Percentiles rank a stretch among this genome's conserved stretches.
phyloP scores from a whole-genome alignment of 2,329 filamentous ascomycete species.

The Fusarium pseudocircinatum region DNA sequence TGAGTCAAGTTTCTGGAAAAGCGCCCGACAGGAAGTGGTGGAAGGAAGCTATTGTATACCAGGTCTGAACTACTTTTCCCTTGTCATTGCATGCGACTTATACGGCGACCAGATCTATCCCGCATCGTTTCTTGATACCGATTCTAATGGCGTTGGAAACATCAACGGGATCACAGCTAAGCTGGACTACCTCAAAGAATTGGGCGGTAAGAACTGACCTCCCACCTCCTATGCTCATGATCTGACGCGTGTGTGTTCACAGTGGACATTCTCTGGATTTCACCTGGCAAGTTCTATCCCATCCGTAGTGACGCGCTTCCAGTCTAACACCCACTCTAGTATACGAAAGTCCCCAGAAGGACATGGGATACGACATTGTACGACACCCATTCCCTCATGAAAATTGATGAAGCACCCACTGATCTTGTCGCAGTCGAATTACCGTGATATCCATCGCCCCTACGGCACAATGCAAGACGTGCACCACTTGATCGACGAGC shows the following conservation, averaged over 20 bases:
- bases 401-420: background rate
- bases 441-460: constrained; percentile 30
- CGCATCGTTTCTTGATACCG: constrained; percentile 64
- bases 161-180: constrained; percentile 62
- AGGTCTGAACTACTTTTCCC: background rate
- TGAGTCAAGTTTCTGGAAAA: background rate
- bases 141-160: constrained; percentile 63
- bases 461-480: constrained; percentile 36
- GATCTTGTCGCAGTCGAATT: constrained; percentile 3
- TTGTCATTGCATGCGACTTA: fast-evolving
- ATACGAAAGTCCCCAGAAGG: constrained; percentile 35
- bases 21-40: background rate
- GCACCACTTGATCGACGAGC: constrained; percentile 27
- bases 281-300: background rate
- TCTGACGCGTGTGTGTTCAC: background rate
- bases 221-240: fast-evolving
- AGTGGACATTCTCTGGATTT: constrained; percentile 7
- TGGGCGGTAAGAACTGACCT: constrained; percentile 5
- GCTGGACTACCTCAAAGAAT: constrained; percentile 54
- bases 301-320: fast-evolving
- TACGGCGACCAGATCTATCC: constrained; percentile 59
- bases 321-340: background rate
- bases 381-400: background rate
- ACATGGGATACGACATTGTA: constrained; percentile 39
- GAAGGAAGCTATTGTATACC: background rate